phyloP scores from a whole-genome alignment of 192 early-diverging fungal species.

The Coemansia sp. region DNA sequence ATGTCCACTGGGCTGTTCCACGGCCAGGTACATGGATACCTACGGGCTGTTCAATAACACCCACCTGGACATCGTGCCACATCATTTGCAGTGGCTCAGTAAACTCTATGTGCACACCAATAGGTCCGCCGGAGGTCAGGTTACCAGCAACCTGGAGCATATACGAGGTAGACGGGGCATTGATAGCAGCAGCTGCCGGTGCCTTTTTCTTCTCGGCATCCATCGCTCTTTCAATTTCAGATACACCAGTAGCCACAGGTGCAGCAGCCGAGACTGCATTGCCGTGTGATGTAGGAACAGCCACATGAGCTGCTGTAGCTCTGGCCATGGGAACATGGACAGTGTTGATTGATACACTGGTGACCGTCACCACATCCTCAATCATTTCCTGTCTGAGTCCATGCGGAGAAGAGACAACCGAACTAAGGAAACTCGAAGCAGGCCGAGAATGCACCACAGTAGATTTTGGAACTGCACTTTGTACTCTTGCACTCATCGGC shows the following conservation, averaged over 20 bases:
- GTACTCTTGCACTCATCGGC: no score
- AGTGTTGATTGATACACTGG: constrained; percentile 7
- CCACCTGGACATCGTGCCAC: constrained; percentile 36
- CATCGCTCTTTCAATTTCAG: neutral
- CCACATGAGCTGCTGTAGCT: neutral
- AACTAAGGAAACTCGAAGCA: no score
- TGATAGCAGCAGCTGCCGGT: neutral
- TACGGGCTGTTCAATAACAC: constrained; percentile 13
- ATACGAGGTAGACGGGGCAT: constrained; percentile 11
- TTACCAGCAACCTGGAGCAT: constrained; percentile 33
- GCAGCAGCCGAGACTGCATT: neutral
- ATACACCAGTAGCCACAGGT: neutral
- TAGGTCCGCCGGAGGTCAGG: constrained; percentile 36
- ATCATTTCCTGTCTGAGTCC: neutral
- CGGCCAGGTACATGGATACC: constrained; percentile 26
- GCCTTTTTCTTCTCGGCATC: constrained; percentile 5
- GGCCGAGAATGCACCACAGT: no score
- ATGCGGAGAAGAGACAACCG: neutral
- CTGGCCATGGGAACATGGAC: constrained; percentile 7
- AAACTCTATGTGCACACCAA: constrained; percentile 42
- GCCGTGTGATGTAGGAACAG: neutral
- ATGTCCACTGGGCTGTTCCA: constrained; percentile 27
- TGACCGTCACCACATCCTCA: constrained; percentile 14
- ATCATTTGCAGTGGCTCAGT: constrained; percentile 36
- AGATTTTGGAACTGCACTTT: no score